Conservation (phyloP, 192 early-diverging fungal genomes). For the Podila minutissima region DNA sequence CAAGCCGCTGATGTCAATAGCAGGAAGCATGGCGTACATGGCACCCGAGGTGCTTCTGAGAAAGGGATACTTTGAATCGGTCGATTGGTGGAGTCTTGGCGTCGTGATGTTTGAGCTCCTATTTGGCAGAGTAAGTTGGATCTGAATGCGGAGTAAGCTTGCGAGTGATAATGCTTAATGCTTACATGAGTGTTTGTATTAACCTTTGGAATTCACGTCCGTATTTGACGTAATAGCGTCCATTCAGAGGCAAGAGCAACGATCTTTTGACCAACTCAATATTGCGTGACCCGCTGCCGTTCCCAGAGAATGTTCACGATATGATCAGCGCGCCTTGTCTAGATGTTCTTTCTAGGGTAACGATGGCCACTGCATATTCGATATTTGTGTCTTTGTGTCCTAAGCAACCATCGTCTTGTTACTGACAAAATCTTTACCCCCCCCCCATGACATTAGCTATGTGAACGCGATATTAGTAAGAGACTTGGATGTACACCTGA, state of each 20-base stretch:
- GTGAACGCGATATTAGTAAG: slow-evolving; percentile 75
- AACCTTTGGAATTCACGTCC: neutral
- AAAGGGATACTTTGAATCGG: slow-evolving; percentile 61
- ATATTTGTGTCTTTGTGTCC: too few relatives aligned
- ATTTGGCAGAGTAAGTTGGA: slow-evolving; percentile 71
- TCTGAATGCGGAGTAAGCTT: neutral
- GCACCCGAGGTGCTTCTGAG: slow-evolving; percentile 79
- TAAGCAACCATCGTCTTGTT: neutral
- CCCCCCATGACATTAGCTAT: slow-evolving; percentile 53
- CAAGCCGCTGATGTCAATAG: slow-evolving; percentile 74
- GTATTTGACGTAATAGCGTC: slow-evolving; percentile 63
- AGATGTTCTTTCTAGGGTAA: slow-evolving; percentile 63
- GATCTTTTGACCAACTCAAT: slow-evolving; percentile 77
- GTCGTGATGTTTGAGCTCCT: slow-evolving; percentile 82
- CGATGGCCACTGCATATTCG: neutral
- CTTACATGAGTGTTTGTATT: neutral
- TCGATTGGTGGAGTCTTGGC: slow-evolving; percentile 88
- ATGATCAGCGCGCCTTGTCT: slow-evolving; percentile 60
- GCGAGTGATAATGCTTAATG: neutral
- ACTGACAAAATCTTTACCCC: too few relatives aligned
- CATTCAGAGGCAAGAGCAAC: slow-evolving; percentile 83
- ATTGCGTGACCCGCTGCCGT: slow-evolving; percentile 70
- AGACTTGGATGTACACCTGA: slow-evolving; percentile 82
- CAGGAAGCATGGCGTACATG: slow-evolving; percentile 91
- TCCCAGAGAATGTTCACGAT: slow-evolving; percentile 65